Base-by-base conservation (phyloP, 192 early-diverging fungal species). In the Obelidium mucronatum region DNA sequence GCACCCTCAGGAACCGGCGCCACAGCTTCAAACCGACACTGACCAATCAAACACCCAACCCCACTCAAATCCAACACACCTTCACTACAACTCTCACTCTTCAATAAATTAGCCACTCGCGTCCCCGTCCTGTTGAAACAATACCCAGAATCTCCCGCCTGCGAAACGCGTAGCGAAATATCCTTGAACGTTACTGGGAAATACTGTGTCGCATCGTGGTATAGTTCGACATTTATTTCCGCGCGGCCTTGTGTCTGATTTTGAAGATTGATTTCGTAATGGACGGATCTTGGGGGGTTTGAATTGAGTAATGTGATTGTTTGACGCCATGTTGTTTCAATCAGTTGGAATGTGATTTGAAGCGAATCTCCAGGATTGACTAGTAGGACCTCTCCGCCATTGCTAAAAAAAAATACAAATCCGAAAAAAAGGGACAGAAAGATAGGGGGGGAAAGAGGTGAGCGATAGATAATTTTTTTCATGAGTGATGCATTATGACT, bases 231-330 rank as follows among this genome's bases (percentile, higher is more conserved):
- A 26, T 58, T 33, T 19, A 72, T 24, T 31, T 72, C 69, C 8
- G 69, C 69, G 28, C 69, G 55, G 54, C 69, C 69, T 72, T 72
- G 69, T 8, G 54, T 39, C 36, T 72, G 69, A 24, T 36, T 36
- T 0, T 33, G 28, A 35, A 72, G 55, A 24, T 54, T n/a, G 54
- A 72, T 72, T 15, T 11, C 13, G 69, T 72, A 72, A 11, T 8
- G 19, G 11, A 56, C 51, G 13, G 53, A 42, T n/a, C n/a, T n/a
- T n/a, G n/a, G n/a, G 15, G 22, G 13, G n/a, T 44, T 44, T 13
- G 67, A 30, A 8, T 40, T 42, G 8, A 24, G 22, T 11, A 24
- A 31, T 22, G 55, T 24, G 33, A 72, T 40, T 30, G 53, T 56
- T n/a, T 56, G 69, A 4, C 17, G 22, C 69, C 69, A 72, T 36